Conservation (phyloP, 176 grass and related monocot genomes). For the Oropetium thomaeum region DNA sequence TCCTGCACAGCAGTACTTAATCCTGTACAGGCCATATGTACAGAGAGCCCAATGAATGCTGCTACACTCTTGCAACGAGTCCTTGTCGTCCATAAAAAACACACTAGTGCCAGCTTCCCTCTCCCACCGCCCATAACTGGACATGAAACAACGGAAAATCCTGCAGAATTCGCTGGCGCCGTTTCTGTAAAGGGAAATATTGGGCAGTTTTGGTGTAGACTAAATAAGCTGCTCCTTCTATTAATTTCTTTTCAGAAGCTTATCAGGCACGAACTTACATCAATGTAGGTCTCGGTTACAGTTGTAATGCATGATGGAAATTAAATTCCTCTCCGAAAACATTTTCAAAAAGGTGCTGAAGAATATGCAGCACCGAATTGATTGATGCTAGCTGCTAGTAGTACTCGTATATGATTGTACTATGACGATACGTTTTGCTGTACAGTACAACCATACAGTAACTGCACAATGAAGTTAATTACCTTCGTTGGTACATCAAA, state of each 20-base stretch:
- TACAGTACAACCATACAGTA: not conserved
- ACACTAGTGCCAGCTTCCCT: no score
- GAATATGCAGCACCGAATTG: no score
- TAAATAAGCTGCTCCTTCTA: not conserved
- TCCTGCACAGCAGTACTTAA: not conserved
- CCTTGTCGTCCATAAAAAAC: constrained; percentile 3
- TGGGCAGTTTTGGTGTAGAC: not conserved
- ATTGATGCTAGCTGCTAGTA: no score
- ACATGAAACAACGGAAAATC: not conserved
- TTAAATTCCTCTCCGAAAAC: not conserved
- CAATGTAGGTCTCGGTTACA: not conserved
- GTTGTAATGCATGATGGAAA: not conserved
- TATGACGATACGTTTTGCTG: not conserved
- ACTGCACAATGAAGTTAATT: not conserved
- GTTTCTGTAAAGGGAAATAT: not conserved
- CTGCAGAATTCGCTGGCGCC: not conserved
- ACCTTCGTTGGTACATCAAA: not conserved
- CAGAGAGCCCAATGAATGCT: constrained; percentile 31
- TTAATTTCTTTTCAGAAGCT: not conserved
- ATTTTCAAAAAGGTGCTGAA: no score
- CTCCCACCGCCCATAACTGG: not conserved
- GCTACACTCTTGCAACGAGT: not conserved
- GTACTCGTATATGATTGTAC: not conserved
- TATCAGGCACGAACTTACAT: not conserved
- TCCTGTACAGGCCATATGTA: not conserved